phyloP scores from a whole-genome alignment of 768 basidiomycete species.

The Asterophora parasitica region DNA sequence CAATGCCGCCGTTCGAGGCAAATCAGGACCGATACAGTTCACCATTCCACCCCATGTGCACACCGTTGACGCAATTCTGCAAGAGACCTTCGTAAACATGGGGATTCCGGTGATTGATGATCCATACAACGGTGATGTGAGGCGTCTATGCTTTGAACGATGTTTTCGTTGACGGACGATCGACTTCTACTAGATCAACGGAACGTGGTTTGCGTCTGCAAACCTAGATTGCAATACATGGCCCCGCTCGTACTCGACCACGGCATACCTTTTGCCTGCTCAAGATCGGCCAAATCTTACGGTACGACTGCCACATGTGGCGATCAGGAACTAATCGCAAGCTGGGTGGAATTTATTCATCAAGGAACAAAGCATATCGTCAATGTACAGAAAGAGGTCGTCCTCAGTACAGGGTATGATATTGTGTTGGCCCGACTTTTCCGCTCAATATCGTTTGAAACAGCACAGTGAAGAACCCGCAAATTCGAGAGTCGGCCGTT shows the following conservation, averaged over 20 bases:
- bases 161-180: background rate
- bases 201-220: slow-evolving; percentile 11
- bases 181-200: slow-evolving; percentile 20
- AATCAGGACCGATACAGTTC: slow-evolving; percentile 25
- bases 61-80: slow-evolving; percentile 22
- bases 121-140: slow-evolving; percentile 27
- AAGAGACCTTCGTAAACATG: slow-evolving; percentile 21
- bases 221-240: slow-evolving; percentile 23
- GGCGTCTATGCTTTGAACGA: background rate
- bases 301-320: slow-evolving; percentile 19
- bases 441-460: background rate
- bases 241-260: slow-evolving; percentile 25
- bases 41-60: slow-evolving; percentile 24
- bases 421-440: background rate
- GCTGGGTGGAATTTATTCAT: slow-evolving; percentile 42
- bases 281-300: slow-evolving; percentile 9
- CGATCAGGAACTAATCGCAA: slow-evolving; percentile 29
- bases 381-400: slow-evolving; percentile 44
- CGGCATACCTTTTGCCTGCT: slow-evolving; percentile 19
- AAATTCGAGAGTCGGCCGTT: slow-evolving; percentile 17
- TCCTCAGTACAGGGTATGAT: slow-evolving; percentile 38
- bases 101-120: slow-evolving; percentile 22
- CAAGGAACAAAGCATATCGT: slow-evolving; percentile 26
- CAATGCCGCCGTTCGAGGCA: slow-evolving; percentile 20
- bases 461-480: slow-evolving; percentile 15